A percentile compares a stretch with the other conserved stretches of the same genome.
These are phyloP conservation scores for Penicillium turbatum DNA, from an alignment of 495 filamentous ascomycete genomes.

Conservation along the genomic window DNA sequence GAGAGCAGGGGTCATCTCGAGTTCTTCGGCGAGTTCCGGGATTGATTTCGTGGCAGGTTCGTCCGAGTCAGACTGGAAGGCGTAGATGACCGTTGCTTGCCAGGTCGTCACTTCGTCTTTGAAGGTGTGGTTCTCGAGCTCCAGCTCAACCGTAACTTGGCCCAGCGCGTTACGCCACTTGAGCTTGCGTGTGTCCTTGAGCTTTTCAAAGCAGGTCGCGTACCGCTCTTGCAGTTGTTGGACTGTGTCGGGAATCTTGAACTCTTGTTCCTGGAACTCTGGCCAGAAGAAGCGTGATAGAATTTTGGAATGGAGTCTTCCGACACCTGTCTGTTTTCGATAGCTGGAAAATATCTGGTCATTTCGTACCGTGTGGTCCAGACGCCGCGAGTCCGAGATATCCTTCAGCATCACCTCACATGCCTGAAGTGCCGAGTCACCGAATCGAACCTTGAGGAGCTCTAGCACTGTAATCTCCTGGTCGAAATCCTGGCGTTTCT, in stretches of 20 bases:
- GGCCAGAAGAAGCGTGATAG: conserved; percentile 96
- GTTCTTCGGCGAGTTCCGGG: conserved; percentile 54
- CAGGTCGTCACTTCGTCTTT: conserved; percentile 73
- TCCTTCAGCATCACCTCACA: conserved; percentile 98
- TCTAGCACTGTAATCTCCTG: conserved; percentile 80
- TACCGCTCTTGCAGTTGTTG: conserved; percentile 62
- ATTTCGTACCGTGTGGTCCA: conserved; percentile 60
- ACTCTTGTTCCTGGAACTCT: conserved; percentile 68
- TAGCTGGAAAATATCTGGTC: conserved; percentile 19
- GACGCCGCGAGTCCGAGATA: conserved; percentile 75
- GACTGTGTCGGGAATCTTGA: conserved; percentile 64
- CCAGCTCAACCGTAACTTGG: conserved; percentile 73
- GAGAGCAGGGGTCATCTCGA: conserved; percentile 74
- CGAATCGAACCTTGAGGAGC: conserved; percentile 83
- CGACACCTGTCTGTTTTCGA: conserved; percentile 26
- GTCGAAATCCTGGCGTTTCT: conserved; percentile 63
- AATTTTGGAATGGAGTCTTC: conserved; percentile 73
- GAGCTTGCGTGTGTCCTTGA: conserved; percentile 79
- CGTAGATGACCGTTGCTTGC: conserved; percentile 86
- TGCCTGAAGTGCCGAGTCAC: conserved; percentile 76
- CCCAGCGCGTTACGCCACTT: conserved; percentile 83
- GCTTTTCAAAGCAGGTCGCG: conserved; percentile 66
- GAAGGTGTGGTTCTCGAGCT: conserved; percentile 75
- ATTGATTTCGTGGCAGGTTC: conserved; percentile 49
- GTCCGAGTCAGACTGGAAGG: conserved; percentile 57